These are phyloP conservation scores for Aspergillus ibericus DNA, from an alignment of 2,329 filamentous ascomycete genomes.

Conservation along the genomic window DNA sequence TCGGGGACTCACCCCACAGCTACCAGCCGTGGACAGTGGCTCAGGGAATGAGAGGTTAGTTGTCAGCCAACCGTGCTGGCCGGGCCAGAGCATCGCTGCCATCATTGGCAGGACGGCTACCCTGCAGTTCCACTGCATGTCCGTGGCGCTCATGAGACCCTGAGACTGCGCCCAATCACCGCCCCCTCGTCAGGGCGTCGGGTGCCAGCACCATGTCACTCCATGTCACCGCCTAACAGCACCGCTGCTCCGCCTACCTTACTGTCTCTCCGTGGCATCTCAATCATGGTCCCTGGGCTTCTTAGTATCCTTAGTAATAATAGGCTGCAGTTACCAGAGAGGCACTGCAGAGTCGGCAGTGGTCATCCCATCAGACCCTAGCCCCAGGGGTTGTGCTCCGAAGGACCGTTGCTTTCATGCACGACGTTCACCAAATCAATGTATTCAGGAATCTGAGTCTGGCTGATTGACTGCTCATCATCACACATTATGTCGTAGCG, in stretches of 20 bases:
- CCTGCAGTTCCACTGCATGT: conserved; percentile 3
- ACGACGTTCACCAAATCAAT: conserved; percentile 16
- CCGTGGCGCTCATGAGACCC: conserved; percentile 2
- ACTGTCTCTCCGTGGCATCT: background rate
- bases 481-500: conserved; percentile 26
- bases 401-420: conserved; percentile 3
- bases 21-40: background rate
- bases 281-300: background rate
- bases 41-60: conserved; percentile 8
- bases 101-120: background rate
- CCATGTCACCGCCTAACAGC: background rate
- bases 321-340: conserved; percentile 5
- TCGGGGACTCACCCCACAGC: background rate
- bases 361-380: background rate
- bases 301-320: conserved; percentile 7
- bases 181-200: background rate
- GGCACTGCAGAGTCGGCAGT: conserved; percentile 6
- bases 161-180: conserved; percentile 5
- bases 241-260: background rate
- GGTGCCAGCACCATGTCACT: background rate
- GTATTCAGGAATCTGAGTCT: conserved; percentile 19
- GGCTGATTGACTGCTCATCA: conserved; percentile 20
- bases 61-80: conserved; percentile 7
- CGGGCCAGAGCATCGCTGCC: background rate
- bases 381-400: background rate